Percentiles rank a stretch among this genome's conserved stretches.
Evolutionary conservation across 2,329 filamentous ascomycete species (phyloP).

Genomic region (Ophiocordyceps camponoti-saundersi): DNA sequence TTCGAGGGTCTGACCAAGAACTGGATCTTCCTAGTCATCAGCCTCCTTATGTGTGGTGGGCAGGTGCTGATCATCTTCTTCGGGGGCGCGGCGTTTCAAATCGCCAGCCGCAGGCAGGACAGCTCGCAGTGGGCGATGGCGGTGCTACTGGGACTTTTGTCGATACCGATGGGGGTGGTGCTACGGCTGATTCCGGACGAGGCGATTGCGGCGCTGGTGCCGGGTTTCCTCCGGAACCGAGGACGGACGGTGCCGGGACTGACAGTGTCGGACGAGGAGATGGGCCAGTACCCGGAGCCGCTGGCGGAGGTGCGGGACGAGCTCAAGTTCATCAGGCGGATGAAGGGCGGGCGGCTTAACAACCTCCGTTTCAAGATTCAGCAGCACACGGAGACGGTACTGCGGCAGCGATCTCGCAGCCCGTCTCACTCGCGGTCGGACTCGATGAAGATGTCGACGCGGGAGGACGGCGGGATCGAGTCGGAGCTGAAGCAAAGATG

Average conservation of each 20-base stretch:
- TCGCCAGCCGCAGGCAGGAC: constrained; percentile 36
- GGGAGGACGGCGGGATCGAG: constrained; percentile 37
- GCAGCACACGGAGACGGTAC: constrained; percentile 50
- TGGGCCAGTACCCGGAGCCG: constrained; percentile 52
- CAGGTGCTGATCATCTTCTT: constrained; percentile 84
- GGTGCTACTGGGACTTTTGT: constrained; percentile 67
- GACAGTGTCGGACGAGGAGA: constrained; percentile 50
- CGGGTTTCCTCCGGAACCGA: constrained; percentile 33
- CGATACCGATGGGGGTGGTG: constrained; percentile 65
- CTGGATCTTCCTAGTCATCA: constrained; percentile 78
- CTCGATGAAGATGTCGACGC: constrained; percentile 46
- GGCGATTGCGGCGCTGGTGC: constrained; percentile 35
- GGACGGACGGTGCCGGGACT: constrained; percentile 31
- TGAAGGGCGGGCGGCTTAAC: constrained; percentile 70
- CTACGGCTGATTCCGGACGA: constrained; percentile 73
- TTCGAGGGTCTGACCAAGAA: constrained; percentile 78
- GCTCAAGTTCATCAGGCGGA: constrained; percentile 60
- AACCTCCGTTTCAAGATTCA: constrained; percentile 63
- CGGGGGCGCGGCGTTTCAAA: constrained; percentile 66
- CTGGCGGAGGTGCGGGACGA: constrained; percentile 65
- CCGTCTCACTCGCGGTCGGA: constrained; percentile 48
- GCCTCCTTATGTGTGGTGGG: constrained; percentile 70
- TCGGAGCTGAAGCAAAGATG: constrained; percentile 48
- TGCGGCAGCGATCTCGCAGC: constrained; percentile 44
- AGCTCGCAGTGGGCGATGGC: constrained; percentile 76